A percentile compares a stretch with the other conserved stretches of the same genome.
Conservation (phyloP, 306 rosid genomes). For the Lablab purpureus region DNA sequence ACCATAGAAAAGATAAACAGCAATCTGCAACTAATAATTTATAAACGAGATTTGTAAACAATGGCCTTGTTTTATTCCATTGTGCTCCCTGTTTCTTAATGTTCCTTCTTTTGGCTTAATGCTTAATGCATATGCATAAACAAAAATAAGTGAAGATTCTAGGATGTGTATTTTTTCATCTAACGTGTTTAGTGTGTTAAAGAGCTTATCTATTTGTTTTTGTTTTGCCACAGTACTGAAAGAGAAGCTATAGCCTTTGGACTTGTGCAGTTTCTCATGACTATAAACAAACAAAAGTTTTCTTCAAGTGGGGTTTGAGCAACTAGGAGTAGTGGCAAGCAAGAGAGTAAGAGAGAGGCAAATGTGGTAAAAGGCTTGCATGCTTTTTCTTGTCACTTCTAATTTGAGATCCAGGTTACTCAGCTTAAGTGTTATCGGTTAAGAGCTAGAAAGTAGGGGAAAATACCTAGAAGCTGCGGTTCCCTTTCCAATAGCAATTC, state of each 20-base stretch:
- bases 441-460: conserved; percentile 42
- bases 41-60: conserved; percentile 42
- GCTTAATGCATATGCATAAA: background rate
- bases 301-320: conserved; percentile 54
- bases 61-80: conserved; percentile 26
- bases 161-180: conserved; percentile 36
- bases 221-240: conserved; percentile 7
- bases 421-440: conserved; percentile 50
- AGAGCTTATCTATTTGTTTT: conserved; percentile 7
- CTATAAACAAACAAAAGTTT: conserved; percentile 61
- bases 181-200: conserved; percentile 30
- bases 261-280: conserved; percentile 53
- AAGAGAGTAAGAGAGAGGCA: conserved; percentile 58
- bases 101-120: conserved; percentile 40
- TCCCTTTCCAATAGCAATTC: conserved; percentile 40
- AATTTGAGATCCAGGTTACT: conserved; percentile 54
- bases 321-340: conserved; percentile 61
- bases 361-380: conserved; percentile 55
- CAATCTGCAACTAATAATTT: conserved; percentile 44
- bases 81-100: conserved; percentile 43
- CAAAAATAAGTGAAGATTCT: conserved; percentile 17
- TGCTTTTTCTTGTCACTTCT: conserved; percentile 71
- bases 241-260: conserved; percentile 44
- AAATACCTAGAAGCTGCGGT: conserved; percentile 47
- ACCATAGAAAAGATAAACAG: conserved; percentile 44